These are phyloP conservation scores for Monosporascus ibericus DNA, from an alignment of 2,329 filamentous ascomycete species.

Conservation along the genomic window DNA sequence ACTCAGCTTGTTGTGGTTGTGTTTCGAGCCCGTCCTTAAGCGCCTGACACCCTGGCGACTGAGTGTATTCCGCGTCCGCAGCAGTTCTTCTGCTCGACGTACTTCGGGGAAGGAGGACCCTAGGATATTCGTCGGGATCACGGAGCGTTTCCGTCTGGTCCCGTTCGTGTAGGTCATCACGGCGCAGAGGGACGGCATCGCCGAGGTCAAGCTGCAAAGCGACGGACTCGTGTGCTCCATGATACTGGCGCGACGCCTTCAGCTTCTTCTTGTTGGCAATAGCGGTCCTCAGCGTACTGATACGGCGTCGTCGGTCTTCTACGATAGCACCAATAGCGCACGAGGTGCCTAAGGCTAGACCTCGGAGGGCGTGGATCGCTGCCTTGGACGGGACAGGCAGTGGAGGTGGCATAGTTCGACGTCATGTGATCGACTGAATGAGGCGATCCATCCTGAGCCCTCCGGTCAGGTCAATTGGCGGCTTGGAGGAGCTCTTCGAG, in stretches of 20 bases:
- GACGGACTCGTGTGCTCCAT: conserved; percentile 11
- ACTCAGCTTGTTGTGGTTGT: background rate
- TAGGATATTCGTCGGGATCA: background rate
- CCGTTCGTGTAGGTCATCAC: conserved; percentile 12
- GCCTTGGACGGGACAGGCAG: conserved; percentile 49
- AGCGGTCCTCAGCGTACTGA: conserved; percentile 43
- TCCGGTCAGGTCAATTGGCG: conserved; percentile 1
- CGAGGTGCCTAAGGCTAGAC: conserved; percentile 50
- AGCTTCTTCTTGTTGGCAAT: conserved; percentile 48
- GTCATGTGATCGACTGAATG: conserved; percentile 1
- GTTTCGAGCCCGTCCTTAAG: background rate
- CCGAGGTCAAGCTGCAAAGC: conserved; percentile 7
- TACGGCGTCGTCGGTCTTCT: conserved; percentile 50
- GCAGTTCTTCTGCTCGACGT: background rate
- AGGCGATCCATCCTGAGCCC: conserved; percentile 5
- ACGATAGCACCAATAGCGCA: conserved; percentile 49
- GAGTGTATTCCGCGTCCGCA: background rate
- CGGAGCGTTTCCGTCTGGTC: conserved; percentile 4
- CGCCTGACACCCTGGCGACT: background rate
- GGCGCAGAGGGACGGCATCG: conserved; percentile 5
- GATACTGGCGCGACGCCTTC: conserved; percentile 32
- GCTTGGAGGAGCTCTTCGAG: background rate
- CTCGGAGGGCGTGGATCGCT: conserved; percentile 48
- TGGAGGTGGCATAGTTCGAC: conserved; percentile 35
- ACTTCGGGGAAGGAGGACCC: background rate